Evolutionary conservation across 768 basidiomycete genomes (phyloP).

Genomic region (Candolleomyces efflorescens): DNA sequence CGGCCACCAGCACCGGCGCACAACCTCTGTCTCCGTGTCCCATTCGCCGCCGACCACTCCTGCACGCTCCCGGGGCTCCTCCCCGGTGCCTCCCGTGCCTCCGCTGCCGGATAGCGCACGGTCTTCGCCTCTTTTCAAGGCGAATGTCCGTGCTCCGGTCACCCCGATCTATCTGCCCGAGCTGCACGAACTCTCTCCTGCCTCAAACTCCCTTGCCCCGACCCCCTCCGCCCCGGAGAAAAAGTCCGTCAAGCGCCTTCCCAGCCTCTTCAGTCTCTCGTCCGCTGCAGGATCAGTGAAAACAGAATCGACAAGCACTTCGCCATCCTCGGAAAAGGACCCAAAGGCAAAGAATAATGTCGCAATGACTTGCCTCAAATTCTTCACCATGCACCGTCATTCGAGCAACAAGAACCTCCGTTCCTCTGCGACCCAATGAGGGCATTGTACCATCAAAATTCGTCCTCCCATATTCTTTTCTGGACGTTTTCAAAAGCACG

Average conservation of each 20-base stretch:
- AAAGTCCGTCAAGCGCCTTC: slow-evolving; percentile 2
- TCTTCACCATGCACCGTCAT: slow-evolving; percentile 7
- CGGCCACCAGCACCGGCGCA: background rate
- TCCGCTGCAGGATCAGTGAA: background rate
- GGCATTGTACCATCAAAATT: no score
- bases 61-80: background rate
- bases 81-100: slow-evolving; percentile 4
- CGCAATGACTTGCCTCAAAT: slow-evolving; percentile 9
- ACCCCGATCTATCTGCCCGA: slow-evolving; percentile 8
- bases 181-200: slow-evolving; percentile 7
- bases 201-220: background rate
- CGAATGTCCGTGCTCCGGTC: background rate
- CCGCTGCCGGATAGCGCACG: slow-evolving; percentile 6
- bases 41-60: background rate
- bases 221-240: background rate
- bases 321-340: background rate
- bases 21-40: slow-evolving; percentile 1
- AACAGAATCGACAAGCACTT: background rate
- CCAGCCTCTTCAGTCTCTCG: slow-evolving; percentile 2
- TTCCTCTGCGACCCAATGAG: background rate
- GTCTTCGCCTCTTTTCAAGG: background rate
- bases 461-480: no score
- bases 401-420: background rate
- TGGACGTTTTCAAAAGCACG: background rate
- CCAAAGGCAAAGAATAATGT: background rate